A percentile compares a stretch with the other conserved stretches of the same genome.
Conservation (phyloP, 345 rosid species). For the Aegle marmelos region DNA sequence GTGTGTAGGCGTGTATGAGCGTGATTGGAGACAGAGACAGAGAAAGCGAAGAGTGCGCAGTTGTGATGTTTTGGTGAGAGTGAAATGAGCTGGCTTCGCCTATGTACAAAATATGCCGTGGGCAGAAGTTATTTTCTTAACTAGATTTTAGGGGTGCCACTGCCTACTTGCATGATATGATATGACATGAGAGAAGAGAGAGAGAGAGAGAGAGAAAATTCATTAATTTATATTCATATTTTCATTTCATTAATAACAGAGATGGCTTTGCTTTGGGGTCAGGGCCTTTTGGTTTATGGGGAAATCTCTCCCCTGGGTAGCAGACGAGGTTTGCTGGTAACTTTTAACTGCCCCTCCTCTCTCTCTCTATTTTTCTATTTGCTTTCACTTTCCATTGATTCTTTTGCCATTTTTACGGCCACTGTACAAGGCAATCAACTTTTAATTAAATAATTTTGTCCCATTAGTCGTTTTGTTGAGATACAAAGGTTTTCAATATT, state of each 20-base stretch:
- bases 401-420: neutral
- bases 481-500: no score
- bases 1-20: conserved; percentile 15
- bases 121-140: conserved; percentile 13
- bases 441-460: no score
- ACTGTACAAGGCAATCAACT: neutral
- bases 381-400: neutral
- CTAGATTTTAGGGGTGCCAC: no score
- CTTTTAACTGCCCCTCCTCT: neutral
- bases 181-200: conserved; percentile 4
- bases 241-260: neutral
- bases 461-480: no score
- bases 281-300: conserved; percentile 30
- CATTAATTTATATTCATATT: neutral
- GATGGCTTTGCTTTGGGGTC: conserved; percentile 16
- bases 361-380: neutral
- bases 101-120: conserved; percentile 39
- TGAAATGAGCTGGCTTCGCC: conserved; percentile 48
- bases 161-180: conserved; percentile 51
- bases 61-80: conserved; percentile 16
- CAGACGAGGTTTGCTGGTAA: conserved; percentile 37
- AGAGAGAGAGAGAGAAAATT: neutral
- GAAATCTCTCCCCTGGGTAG: conserved; percentile 31
- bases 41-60: conserved; percentile 17
- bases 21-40: conserved; percentile 13